Evolutionary conservation across 768 basidiomycete species (phyloP), one percentile per base, ranked within the genome.

Genomic region (Thelephora ganbajun): DNA sequence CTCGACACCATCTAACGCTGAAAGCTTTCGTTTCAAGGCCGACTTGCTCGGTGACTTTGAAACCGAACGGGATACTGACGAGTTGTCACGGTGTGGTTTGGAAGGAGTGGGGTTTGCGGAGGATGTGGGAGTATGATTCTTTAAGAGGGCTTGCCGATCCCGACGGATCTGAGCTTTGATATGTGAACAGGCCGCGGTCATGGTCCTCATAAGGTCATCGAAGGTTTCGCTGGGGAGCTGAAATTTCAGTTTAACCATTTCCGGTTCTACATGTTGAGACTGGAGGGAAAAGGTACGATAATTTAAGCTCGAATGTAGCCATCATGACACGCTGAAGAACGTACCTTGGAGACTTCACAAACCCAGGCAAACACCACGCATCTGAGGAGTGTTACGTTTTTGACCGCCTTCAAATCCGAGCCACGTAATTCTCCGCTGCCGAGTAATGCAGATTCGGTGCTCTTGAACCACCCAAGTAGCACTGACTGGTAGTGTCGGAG

Each of bases 291-390:
- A 7, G 39, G 16, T 4, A 19, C 13, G 23, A 9, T 4, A 30
- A 30, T 9, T 30, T 30, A 9, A 30, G 26, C 26, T 30, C 26
- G 26, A 30, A 9, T 9, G 26, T 30, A 30, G 9, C 9, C 26
- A 30, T 30, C 26, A 30, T 4, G 26, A 14, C 7, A 14, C 3
- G 33, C 11, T 6, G 4, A 18, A 18, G 26, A 36, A 39, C 48
- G 46, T 42, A 50, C 56, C 30, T 35, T 48, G n/a, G 57, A 44
- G 11, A 46, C 35, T 14, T 48, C 41, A 22, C 53, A 56, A 2
- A 51, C 50, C 62, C 62, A 63, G 14, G 54, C 50, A 35, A 61
- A 60, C 6, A 63, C 55, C 11, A 54, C 52, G 23, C 39, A 41
- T 41, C 14, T 41, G 18, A 41, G 12, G 2, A 41, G 12, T 7